Conservation (phyloP, 441 rosid species). For the Eugenia klotzschiana region DNA sequence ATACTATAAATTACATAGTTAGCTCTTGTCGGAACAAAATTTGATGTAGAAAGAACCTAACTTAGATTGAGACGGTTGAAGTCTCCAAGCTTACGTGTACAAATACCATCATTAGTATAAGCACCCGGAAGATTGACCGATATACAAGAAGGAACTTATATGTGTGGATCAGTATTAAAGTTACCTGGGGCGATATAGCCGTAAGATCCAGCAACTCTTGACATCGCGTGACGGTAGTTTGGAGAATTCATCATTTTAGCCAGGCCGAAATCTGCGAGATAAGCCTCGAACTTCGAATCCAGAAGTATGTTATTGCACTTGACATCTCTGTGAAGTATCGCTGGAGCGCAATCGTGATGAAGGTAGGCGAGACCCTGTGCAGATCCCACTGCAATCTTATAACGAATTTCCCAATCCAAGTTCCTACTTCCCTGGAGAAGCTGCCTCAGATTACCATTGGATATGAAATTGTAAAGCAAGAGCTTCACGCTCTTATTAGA, state of each 20-base stretch:
- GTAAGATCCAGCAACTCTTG: slow-evolving; percentile 81
- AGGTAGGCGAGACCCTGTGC: slow-evolving; percentile 92
- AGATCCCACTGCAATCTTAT: slow-evolving; percentile 78
- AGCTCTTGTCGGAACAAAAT: not conserved
- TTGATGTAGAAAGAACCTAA: not conserved
- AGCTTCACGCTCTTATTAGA: slow-evolving; percentile 80
- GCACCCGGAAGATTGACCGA: not conserved
- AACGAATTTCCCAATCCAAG: slow-evolving; percentile 81
- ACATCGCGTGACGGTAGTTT: slow-evolving; percentile 58
- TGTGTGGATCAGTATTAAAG: not conserved
- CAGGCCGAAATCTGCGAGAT: slow-evolving; percentile 78
- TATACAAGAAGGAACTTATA: not conserved
- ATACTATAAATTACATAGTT: not conserved
- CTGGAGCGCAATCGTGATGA: slow-evolving; percentile 79
- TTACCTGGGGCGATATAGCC: slow-evolving; percentile 94
- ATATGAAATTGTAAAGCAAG: slow-evolving; percentile 67
- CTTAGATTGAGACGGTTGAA: not conserved
- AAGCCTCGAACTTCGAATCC: slow-evolving; percentile 71
- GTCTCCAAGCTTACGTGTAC: not conserved
- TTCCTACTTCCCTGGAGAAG: slow-evolving; percentile 47
- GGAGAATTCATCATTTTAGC: slow-evolving; percentile 80
- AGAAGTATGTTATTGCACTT: slow-evolving; percentile 83
- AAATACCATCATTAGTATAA: not conserved
- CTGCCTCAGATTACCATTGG: slow-evolving; percentile 76
- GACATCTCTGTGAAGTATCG: slow-evolving; percentile 77